phyloP scores from a whole-genome alignment of 345 rosid species.

The Durio zibethinus region DNA sequence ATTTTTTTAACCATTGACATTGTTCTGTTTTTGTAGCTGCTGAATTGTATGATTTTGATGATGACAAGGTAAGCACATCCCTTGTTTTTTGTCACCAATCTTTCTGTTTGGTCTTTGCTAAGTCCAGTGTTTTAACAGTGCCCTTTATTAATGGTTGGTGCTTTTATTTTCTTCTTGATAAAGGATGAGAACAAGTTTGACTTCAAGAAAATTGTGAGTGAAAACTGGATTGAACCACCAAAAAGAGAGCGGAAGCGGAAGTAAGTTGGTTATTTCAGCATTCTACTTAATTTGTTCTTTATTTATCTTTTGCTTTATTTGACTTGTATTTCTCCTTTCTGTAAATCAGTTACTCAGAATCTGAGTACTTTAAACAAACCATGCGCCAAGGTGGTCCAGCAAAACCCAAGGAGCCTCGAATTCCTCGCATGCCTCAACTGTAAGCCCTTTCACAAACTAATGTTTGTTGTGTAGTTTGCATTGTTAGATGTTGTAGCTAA shows the following conservation, averaged over 20 bases:
- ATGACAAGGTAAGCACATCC: conserved; percentile 51
- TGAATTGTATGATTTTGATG: conserved; percentile 91
- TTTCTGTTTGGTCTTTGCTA: neutral
- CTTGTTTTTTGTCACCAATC: neutral
- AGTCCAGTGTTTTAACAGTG: neutral
- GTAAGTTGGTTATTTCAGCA: conserved; percentile 37
- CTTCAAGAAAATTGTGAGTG: conserved; percentile 91
- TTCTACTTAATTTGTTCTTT: neutral
- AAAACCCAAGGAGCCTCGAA: conserved; percentile 94
- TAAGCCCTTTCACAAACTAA: conserved; percentile 32
- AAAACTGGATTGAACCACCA: conserved; percentile 98
- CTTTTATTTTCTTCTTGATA: conserved; percentile 24
- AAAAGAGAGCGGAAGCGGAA: conserved; percentile 98
- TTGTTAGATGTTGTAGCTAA: conserved; percentile 6
- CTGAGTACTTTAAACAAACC: conserved; percentile 95
- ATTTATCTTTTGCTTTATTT: neutral
- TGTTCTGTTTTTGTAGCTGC: conserved; percentile 56
- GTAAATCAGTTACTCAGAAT: conserved; percentile 77
- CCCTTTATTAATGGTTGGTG: neutral
- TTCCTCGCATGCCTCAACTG: conserved; percentile 99
- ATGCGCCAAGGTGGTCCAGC: conserved; percentile 93
- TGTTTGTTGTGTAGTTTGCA: neutral
- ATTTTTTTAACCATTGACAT: neutral
- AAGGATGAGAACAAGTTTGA: conserved; percentile 92
- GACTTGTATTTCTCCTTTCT: neutral